Conservation (phyloP, 805 yeast genomes). For the Kluyveromyces aestuarii region DNA sequence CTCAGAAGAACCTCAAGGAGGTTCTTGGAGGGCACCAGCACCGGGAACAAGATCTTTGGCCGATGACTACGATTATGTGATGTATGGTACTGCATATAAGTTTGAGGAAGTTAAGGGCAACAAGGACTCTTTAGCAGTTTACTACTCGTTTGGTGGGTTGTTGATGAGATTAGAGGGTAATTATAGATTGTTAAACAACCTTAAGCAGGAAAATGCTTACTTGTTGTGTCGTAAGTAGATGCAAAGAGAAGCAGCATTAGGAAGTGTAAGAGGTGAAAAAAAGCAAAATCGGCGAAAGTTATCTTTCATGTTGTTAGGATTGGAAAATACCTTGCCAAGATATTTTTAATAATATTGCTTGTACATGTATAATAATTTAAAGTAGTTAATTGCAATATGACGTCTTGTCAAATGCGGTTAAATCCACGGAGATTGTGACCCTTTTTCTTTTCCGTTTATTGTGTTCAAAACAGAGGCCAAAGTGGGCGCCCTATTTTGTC, state of each 20-base stretch:
- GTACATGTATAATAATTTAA: not conserved
- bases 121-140: slow-evolving; percentile 67
- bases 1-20: slow-evolving; percentile 35
- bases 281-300: not conserved
- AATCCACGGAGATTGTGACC: no score
- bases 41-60: slow-evolving; percentile 79
- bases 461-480: not conserved
- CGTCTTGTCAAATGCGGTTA: not conserved
- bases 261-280: not conserved
- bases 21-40: slow-evolving; percentile 49
- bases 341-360: not conserved
- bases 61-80: slow-evolving; percentile 95
- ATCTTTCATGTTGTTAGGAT: not conserved
- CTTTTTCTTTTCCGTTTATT: no score
- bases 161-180: slow-evolving; percentile 91
- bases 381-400: not conserved
- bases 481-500: not conserved
- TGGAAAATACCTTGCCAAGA: not conserved
- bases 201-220: slow-evolving; percentile 92
- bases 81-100: slow-evolving; percentile 96
- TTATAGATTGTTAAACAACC: slow-evolving; percentile 75
- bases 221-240: slow-evolving; percentile 57
- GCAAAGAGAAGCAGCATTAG: not conserved
- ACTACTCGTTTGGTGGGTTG: slow-evolving; percentile 92
- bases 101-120: slow-evolving; percentile 64